phyloP scores from a whole-genome alignment of 169 alveolate genomes.

The Babesia bovis region DNA sequence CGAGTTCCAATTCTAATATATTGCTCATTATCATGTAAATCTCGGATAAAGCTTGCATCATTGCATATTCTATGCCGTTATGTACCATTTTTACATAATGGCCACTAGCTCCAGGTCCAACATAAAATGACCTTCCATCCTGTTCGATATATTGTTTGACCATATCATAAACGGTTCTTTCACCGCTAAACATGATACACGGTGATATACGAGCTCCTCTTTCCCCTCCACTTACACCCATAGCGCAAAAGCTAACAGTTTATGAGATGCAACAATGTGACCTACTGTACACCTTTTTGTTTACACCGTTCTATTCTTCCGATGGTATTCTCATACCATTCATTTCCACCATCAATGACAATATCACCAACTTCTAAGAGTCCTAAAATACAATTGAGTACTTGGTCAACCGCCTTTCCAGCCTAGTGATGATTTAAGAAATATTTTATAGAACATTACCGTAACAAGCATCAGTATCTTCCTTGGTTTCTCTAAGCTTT shows the following conservation, averaged over 20 bases:
- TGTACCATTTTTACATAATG: slow-evolving; percentile 87
- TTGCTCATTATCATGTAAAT: slow-evolving; percentile 37
- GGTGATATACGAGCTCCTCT: slow-evolving; percentile 82
- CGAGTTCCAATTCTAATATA: slow-evolving; percentile 25
- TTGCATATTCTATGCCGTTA: slow-evolving; percentile 86
- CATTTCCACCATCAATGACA: slow-evolving; percentile 85
- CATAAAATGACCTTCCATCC: slow-evolving; percentile 63
- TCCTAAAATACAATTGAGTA: slow-evolving; percentile 31
- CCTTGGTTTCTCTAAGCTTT: slow-evolving; percentile 71
- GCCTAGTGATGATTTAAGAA: slow-evolving; percentile 14
- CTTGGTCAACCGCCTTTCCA: slow-evolving; percentile 58
- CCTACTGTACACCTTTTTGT: slow-evolving; percentile 51
- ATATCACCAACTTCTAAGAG: slow-evolving; percentile 72
- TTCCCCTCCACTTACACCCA: slow-evolving; percentile 88
- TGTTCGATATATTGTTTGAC: slow-evolving; percentile 54
- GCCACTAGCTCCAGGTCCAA: slow-evolving; percentile 83
- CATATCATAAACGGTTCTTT: slow-evolving; percentile 68
- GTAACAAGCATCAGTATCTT: slow-evolving; percentile 76
- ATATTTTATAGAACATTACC: slow-evolving; percentile 33
- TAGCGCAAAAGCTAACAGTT: slow-evolving; percentile 78
- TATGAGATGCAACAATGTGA: no score
- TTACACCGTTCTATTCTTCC: slow-evolving; percentile 64
- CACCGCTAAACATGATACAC: slow-evolving; percentile 85
- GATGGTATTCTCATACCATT: slow-evolving; percentile 81
- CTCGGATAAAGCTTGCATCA: slow-evolving; percentile 82